phyloP scores from a whole-genome alignment of 2,329 filamentous ascomycete species.

The Diaporthe nobilis region DNA sequence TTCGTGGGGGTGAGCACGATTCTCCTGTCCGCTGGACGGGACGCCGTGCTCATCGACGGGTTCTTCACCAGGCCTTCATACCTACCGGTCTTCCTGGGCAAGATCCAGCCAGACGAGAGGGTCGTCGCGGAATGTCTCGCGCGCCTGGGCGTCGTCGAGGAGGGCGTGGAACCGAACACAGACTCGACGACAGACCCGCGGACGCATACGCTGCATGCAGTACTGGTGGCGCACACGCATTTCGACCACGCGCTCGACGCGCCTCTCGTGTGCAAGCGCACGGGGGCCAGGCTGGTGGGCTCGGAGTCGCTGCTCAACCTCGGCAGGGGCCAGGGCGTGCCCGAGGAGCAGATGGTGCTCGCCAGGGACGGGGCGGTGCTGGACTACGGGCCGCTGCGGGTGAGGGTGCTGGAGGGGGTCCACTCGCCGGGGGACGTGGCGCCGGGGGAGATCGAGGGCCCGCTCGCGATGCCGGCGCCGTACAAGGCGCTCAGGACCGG shows the following conservation, averaged over 20 bases:
- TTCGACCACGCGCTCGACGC: slow-evolving; percentile 24
- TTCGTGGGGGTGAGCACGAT: slow-evolving; percentile 23
- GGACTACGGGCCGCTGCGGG: slow-evolving; percentile 10
- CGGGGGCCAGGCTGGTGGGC: slow-evolving; percentile 6
- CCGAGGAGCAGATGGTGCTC: slow-evolving; percentile 15
- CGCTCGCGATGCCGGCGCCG: slow-evolving; percentile 23
- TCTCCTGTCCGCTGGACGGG: slow-evolving; percentile 1
- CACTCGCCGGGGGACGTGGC: slow-evolving; percentile 29
- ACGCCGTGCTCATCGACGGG: slow-evolving; percentile 42
- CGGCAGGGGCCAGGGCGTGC: slow-evolving; percentile 23
- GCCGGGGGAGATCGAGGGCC: slow-evolving; percentile 23
- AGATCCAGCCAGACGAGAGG: slow-evolving; percentile 9
- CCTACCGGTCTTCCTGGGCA: slow-evolving; percentile 17
- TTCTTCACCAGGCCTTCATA: slow-evolving; percentile 46
- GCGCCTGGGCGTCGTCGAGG: not conserved
- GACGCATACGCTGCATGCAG: slow-evolving; percentile 8
- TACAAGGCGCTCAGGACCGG: slow-evolving; percentile 19
- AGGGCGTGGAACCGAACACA: not conserved
- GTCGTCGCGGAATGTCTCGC: slow-evolving; percentile 6
- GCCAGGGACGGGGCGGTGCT: slow-evolving; percentile 10
- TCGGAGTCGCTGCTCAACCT: slow-evolving; percentile 24
- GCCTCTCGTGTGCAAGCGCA: slow-evolving; percentile 19
- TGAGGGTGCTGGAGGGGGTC: slow-evolving; percentile 23
- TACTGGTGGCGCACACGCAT: slow-evolving; percentile 19
- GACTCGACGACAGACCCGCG: not conserved